Base-by-base conservation (phyloP, 1,284 basidiomycete genomes). In the Taiwanofungus camphoratus region DNA sequence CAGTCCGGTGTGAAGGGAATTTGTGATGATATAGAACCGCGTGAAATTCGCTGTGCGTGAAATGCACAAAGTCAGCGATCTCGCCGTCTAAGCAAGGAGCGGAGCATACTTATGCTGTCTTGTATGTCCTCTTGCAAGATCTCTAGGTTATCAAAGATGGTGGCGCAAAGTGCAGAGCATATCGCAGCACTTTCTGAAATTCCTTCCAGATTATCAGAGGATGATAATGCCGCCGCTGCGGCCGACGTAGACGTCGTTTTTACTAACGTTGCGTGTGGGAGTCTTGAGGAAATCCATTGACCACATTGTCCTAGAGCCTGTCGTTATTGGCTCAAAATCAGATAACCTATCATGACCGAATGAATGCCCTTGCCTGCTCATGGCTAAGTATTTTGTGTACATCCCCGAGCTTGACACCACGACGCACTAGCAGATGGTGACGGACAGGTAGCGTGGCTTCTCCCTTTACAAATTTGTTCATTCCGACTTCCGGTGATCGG, bases 241-340 rank as follows among this genome's bases (percentile, higher is more conserved):
- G 70, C 71, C 0, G 83, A 83, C 4, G 86, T 89, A 2, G 86
- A 88, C 3, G 77, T 52, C 12, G 71, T 77, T 53, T 74, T 77
- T 43, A 78, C 67, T 18, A 71, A 57, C 1, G 65, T 55, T 2
- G 74, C 82, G 11, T 54, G 51, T 0, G 85, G 80, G 12, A 89
- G 58, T 38, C 76, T 57, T 39, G 61, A 53, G 19, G 64, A 55
- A 15, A 89, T 58, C 60, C 82, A 89, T 9, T 56, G 62, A 19
- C 65, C 68, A 58, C 86, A 89, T 60, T 89, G 86, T n/a, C 86
- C 86, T 18, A 89, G 61, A 12, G 86, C 86, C 86, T 89, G 21
- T 6, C 5, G 7, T n/a, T n/a, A n/a, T n/a, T n/a, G 7, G n/a
- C 12, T n/a, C 16, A 21, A 21, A 13, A 9, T 12, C 9, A 3